phyloP scores from a whole-genome alignment of 495 filamentous ascomycete genomes.

The Aspergillus saccharolyticus region DNA sequence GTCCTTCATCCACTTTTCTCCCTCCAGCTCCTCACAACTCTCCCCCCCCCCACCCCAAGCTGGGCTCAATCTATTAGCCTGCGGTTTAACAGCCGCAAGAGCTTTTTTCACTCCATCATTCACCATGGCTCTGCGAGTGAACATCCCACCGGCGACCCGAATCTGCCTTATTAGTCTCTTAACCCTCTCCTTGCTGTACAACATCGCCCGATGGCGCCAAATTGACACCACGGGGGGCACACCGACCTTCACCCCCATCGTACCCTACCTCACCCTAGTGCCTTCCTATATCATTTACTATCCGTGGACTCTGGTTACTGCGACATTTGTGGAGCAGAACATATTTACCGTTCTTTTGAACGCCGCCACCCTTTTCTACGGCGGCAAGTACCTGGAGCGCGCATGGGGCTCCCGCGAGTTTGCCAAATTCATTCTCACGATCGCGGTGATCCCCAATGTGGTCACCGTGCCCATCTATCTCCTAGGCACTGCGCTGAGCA shows the following conservation, averaged over 20 bases:
- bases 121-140: slow-evolving; percentile 78
- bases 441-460: slow-evolving; percentile 74
- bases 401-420: slow-evolving; percentile 95
- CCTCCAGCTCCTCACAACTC: slow-evolving; percentile 3
- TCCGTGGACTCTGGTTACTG: slow-evolving; percentile 86
- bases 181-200: slow-evolving; percentile 74
- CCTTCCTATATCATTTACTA: slow-evolving; percentile 78
- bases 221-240: slow-evolving; percentile 56
- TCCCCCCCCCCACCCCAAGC: slow-evolving; percentile 14
- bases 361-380: slow-evolving; percentile 80
- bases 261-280: slow-evolving; percentile 82
- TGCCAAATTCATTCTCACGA: slow-evolving; percentile 78
- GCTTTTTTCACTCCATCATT: slow-evolving; percentile 4
- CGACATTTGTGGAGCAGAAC: slow-evolving; percentile 90
- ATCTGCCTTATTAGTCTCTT: slow-evolving; percentile 68
- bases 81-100: slow-evolving; percentile 32
- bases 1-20: slow-evolving; percentile 4
- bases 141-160: slow-evolving; percentile 86
- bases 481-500: slow-evolving; percentile 62
- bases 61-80: slow-evolving; percentile 19
- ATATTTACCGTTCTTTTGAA: slow-evolving; percentile 81
- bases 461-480: slow-evolving; percentile 68
- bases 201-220: slow-evolving; percentile 52
- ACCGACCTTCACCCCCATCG: slow-evolving; percentile 49
- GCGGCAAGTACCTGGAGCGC: slow-evolving; percentile 89